phyloP scores from a whole-genome alignment of 31 red algal species.

The Pterothamnion heteromorphum region DNA sequence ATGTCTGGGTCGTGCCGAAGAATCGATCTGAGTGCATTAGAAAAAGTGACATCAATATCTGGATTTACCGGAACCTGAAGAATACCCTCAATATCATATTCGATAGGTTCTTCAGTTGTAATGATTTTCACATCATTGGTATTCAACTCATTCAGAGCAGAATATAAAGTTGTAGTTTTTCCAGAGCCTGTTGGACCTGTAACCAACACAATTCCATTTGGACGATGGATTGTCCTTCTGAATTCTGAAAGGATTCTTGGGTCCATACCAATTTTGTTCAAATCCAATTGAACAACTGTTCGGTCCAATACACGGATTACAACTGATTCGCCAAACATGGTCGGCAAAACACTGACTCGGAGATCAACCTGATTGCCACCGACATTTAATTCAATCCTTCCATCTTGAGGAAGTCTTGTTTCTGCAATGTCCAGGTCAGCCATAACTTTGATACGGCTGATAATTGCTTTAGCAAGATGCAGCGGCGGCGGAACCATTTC shows the following conservation, averaged over 20 bases:
- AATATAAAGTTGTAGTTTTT: constrained; percentile 16
- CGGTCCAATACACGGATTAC: background rate
- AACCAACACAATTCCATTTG: constrained; percentile 12
- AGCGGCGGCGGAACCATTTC: background rate
- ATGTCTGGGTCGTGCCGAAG: constrained; percentile 32
- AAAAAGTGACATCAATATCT: background rate
- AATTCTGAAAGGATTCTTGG: background rate
- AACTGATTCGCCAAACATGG: background rate
- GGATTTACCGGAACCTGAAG: background rate
- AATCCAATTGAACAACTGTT: too few species aligned
- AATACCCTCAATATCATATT: constrained; percentile 9
- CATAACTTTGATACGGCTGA: background rate
- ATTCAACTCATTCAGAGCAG: background rate
- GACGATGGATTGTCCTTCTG: background rate
- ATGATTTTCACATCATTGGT: background rate
- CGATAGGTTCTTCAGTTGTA: constrained; percentile 29
- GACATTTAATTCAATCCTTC: background rate
- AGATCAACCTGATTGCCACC: background rate
- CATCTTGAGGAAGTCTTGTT: background rate
- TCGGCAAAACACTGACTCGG: background rate
- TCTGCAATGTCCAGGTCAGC: background rate
- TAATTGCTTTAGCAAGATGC: background rate
- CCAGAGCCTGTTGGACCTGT: constrained; percentile 23
- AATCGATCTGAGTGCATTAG: background rate
- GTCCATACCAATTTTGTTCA: background rate